phyloP scores from a whole-genome alignment of 495 filamentous ascomycete genomes.

The Lentithecium fluviatile region DNA sequence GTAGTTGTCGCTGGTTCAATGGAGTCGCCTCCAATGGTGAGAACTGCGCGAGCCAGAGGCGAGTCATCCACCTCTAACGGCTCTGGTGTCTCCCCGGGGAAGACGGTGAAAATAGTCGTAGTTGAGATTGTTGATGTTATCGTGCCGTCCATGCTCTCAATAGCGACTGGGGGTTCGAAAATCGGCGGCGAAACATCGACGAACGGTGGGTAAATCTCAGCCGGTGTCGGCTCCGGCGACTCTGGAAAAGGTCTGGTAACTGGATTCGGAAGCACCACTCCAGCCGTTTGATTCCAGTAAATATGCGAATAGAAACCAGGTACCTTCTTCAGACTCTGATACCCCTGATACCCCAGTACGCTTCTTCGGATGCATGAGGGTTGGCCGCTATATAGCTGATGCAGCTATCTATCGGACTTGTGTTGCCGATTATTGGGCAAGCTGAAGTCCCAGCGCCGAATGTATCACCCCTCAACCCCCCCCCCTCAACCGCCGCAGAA shows the following conservation, averaged over 20 bases:
- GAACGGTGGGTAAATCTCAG: too few species aligned
- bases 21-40: too few species aligned
- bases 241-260: too few species aligned
- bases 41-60: too few species aligned
- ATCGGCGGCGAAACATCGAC: too few species aligned
- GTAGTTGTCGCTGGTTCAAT: too few species aligned
- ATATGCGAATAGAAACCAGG: not conserved
- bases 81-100: not conserved
- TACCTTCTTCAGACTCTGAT: constrained; percentile 23
- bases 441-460: constrained; percentile 12
- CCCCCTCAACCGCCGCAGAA: constrained; percentile 35
- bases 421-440: not conserved
- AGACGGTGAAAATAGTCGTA: too few species aligned
- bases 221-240: too few species aligned
- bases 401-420: constrained; percentile 13
- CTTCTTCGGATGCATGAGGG: constrained; percentile 19
- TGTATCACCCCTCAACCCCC: too few species aligned
- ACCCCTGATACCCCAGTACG: constrained; percentile 32
- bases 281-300: not conserved
- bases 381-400: constrained; percentile 22
- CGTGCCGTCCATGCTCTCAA: too few species aligned
- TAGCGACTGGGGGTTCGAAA: too few species aligned
- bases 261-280: not conserved
- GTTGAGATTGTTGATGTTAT: too few species aligned
- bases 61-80: not conserved